Evolutionary conservation across 2,329 filamentous ascomycete genomes (phyloP).

Genomic region (Xylariaceae sp.): DNA sequence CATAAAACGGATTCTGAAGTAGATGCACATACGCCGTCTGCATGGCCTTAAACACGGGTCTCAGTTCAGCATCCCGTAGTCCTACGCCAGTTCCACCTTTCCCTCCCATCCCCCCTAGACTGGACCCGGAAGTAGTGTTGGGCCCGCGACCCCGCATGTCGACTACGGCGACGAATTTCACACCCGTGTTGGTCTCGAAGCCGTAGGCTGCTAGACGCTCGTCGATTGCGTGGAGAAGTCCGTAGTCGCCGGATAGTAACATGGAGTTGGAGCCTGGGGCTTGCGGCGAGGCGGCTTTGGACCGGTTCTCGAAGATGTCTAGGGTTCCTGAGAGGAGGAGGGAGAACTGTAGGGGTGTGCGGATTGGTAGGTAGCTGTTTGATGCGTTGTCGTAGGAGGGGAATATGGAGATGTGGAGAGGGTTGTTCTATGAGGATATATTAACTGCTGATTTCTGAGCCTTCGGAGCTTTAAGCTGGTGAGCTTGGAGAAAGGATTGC

Average conservation of each 20-base stretch:
- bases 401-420: constrained; percentile 88
- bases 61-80: constrained; percentile 80
- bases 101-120: constrained; percentile 14
- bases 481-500: neutral
- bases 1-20: constrained; percentile 91
- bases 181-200: constrained; percentile 92
- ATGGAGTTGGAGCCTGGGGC: constrained; percentile 4
- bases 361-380: constrained; percentile 52
- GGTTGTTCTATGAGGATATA: constrained; percentile 70
- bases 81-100: constrained; percentile 52
- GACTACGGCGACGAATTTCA: constrained; percentile 85
- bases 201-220: constrained; percentile 92
- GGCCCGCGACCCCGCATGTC: constrained; percentile 73
- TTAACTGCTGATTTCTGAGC: neutral
- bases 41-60: constrained; percentile 84
- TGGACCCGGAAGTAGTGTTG: neutral
- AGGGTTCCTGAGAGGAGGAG: constrained; percentile 88
- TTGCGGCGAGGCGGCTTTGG: constrained; percentile 47
- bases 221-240: constrained; percentile 87
- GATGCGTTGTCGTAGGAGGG: constrained; percentile 62
- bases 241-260: constrained; percentile 72
- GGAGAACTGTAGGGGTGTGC: constrained; percentile 81
- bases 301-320: constrained; percentile 86
- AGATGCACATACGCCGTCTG: constrained; percentile 88
- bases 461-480: neutral